Evolutionary conservation across 805 yeast genomes (phyloP), one percentile per base, ranked within the genome.

Genomic region (Wickerhamiella vanderwaltii): DNA sequence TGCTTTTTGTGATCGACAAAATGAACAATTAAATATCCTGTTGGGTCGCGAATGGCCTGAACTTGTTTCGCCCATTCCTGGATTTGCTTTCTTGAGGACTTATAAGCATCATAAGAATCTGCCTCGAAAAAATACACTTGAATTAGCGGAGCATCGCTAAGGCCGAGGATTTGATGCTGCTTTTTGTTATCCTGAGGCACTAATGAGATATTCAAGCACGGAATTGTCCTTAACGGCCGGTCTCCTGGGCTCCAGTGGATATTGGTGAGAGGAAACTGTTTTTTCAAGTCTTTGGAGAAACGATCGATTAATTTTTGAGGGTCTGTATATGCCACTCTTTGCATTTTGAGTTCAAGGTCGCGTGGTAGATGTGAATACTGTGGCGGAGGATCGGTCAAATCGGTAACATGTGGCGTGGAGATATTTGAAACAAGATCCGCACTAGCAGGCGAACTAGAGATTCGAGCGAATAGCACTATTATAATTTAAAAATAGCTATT

Each of bases 1-100:
- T 31, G 44, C 11, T 23, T 42, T 35, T 19, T 35, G 5, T 16
- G 40, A 28, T 32, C 24, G 3, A 69, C 66, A 51, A 69, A 72
- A 37, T 72, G 65, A 0, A 83, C 58, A 4, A 85, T 67, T 46
- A 72, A 63, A 78, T 86, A 75, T 38, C 75, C 77, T 7, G 78
- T 71, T 2, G 72, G 68, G 35, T 43, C 71, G 39, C 54, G 62
- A 43, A 45, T 63, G 50, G 48, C 64, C 50, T 33, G 66, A 51
- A 41, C 67, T 53, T 29, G 65, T 34, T 69, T 65, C 19, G 82
- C 63, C 97, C 98, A 91, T 49, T 80, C 91, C 36, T 68, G 70
- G 17, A 87, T 73, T 49, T 85, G 63, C 1, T 94, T 94, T 29
- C 98, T 70, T 52, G 79, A 82, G 0, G 79, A 59, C 46, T 93